Evolutionary conservation across 345 rosid species (phyloP).

Genomic region (Eucalyptus viminalis): DNA sequence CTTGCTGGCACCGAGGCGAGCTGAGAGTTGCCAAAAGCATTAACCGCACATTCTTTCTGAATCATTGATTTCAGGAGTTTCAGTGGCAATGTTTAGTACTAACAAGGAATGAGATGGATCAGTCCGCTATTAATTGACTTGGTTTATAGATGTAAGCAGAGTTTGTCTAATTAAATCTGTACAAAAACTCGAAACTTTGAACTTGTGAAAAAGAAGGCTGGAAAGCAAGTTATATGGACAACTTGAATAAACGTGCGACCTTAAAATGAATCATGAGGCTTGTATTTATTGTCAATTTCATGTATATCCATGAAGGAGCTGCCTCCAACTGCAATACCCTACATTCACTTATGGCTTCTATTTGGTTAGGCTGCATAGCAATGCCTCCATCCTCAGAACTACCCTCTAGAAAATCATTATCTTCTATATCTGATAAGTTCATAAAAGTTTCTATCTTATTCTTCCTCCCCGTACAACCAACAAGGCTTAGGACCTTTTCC

Average conservation of each 20-base stretch:
- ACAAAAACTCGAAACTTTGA: background rate
- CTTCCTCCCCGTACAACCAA: too few relatives aligned
- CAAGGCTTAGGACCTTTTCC: too few relatives aligned
- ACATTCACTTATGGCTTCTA: background rate
- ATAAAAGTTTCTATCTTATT: too few relatives aligned
- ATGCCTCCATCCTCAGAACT: slow-evolving; percentile 17
- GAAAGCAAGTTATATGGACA: background rate
- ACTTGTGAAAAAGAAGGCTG: background rate
- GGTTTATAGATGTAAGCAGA: background rate
- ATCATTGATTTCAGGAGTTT: background rate
- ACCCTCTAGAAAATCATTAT: background rate
- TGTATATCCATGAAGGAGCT: slow-evolving; percentile 33
- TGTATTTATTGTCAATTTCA: slow-evolving; percentile 9
- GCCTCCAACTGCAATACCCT: slow-evolving; percentile 6
- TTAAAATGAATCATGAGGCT: background rate
- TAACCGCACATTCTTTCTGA: background rate
- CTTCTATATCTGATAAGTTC: too few relatives aligned
- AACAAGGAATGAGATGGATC: background rate
- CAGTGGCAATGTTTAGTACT: background rate
- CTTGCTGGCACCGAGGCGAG: background rate
- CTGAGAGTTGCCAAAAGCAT: background rate
- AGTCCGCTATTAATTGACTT: background rate
- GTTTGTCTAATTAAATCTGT: background rate
- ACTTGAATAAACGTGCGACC: background rate
- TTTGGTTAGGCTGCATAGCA: slow-evolving; percentile 7